Conservation (phyloP, 164 flowering plant species). For the Warburgia ugandensis region DNA sequence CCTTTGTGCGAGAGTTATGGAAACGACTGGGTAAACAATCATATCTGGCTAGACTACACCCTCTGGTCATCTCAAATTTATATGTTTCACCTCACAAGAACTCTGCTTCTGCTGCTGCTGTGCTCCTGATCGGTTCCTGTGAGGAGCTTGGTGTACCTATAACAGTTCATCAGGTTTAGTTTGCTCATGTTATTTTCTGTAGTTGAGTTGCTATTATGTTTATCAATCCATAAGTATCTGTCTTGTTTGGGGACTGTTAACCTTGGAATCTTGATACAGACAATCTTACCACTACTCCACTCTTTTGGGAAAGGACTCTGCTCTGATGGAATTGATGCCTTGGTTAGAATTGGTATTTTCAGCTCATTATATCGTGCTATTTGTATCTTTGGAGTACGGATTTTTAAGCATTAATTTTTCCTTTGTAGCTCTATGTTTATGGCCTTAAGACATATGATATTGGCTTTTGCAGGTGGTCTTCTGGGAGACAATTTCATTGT, state of each 20-base stretch:
- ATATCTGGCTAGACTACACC: slow-evolving; percentile 71
- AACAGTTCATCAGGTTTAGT: slow-evolving; percentile 79
- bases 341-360: slow-evolving; percentile 87
- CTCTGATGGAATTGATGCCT: slow-evolving; percentile 83
- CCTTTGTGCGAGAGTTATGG: slow-evolving; percentile 87
- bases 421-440: background rate
- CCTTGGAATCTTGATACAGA: slow-evolving; percentile 39
- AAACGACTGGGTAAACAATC: slow-evolving; percentile 63
- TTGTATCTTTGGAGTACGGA: slow-evolving; percentile 6
- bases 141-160: slow-evolving; percentile 94
- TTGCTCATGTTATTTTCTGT: slow-evolving; percentile 4
- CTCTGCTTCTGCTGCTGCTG: slow-evolving; percentile 87
- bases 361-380: slow-evolving; percentile 13
- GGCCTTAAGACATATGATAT: slow-evolving; percentile 13
- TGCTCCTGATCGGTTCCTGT: slow-evolving; percentile 84
- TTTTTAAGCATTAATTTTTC: slow-evolving; percentile 3
- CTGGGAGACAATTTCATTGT: slow-evolving; percentile 68
- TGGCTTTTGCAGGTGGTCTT: slow-evolving; percentile 58
- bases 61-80: slow-evolving; percentile 69
- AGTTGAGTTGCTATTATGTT: slow-evolving; percentile 4
- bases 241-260: slow-evolving; percentile 12
- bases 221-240: background rate
- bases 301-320: slow-evolving; percentile 89
- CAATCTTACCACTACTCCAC: slow-evolving; percentile 79
- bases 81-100: slow-evolving; percentile 61